These are phyloP conservation scores for Apiotrichum siamense DNA, from an alignment of 1,284 basidiomycete genomes.

Conservation along the genomic window DNA sequence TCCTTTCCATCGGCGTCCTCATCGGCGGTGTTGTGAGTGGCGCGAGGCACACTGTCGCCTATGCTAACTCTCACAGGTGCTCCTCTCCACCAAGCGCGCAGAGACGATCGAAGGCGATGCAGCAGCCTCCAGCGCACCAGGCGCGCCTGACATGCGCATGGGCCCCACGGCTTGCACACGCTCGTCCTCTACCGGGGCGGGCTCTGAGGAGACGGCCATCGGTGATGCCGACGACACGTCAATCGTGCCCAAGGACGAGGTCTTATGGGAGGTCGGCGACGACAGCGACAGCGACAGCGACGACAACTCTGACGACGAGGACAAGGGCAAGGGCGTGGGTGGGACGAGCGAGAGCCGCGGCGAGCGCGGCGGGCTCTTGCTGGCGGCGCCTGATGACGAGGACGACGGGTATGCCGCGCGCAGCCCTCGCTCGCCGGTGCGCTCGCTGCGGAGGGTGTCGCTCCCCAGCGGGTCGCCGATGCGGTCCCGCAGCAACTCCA, in stretches of 20 bases:
- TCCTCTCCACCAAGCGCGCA: slow-evolving; percentile 42
- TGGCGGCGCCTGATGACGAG: slow-evolving; percentile 4
- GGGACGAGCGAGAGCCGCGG: slow-evolving; percentile 16
- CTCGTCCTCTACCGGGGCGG: background rate
- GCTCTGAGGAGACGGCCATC: background rate
- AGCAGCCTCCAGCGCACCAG: slow-evolving; percentile 5
- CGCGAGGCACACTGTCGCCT: background rate
- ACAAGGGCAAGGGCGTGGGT: slow-evolving; percentile 26
- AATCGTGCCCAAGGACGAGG: slow-evolving; percentile 7
- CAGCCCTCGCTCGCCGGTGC: background rate
- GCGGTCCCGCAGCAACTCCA: too few relatives aligned
- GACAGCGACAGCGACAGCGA: slow-evolving; percentile 17
- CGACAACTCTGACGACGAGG: slow-evolving; percentile 27
- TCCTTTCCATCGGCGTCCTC: slow-evolving; percentile 72
- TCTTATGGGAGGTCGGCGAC: slow-evolving; percentile 11
- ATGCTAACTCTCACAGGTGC: slow-evolving; percentile 20
- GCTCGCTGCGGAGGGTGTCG: too few relatives aligned
- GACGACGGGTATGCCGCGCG: slow-evolving; percentile 5
- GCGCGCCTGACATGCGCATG: slow-evolving; percentile 29
- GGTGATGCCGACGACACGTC: background rate
- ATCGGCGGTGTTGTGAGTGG: slow-evolving; percentile 69
- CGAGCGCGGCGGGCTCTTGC: slow-evolving; percentile 18
- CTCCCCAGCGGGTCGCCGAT: too few relatives aligned
- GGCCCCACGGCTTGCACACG: slow-evolving; percentile 10
- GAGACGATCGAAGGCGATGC: slow-evolving; percentile 17